These are phyloP conservation scores for Tricholoma furcatifolium DNA, from an alignment of 768 basidiomycete species.

Conservation along the genomic window DNA sequence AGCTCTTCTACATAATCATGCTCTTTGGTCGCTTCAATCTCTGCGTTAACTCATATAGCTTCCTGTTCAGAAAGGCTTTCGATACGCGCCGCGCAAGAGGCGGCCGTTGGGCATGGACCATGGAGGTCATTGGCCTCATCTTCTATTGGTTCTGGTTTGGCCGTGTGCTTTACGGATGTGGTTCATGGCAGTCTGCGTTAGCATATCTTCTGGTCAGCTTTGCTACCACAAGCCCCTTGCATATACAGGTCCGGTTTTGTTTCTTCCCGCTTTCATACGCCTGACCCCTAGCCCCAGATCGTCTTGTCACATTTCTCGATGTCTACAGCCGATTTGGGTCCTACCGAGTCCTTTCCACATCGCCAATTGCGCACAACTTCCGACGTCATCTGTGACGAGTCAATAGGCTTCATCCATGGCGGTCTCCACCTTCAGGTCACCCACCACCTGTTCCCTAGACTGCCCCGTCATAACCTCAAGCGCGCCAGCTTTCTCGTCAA, in stretches of 20 bases:
- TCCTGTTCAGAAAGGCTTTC: conserved; percentile 64
- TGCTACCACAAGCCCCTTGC: conserved; percentile 83
- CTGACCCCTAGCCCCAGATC: conserved; percentile 49
- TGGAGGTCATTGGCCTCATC: conserved; percentile 73
- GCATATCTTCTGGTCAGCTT: conserved; percentile 84
- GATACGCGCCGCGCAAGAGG: conserved; percentile 64
- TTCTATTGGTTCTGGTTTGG: conserved; percentile 92
- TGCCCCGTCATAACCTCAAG: conserved; percentile 90
- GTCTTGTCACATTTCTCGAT: conserved; percentile 97
- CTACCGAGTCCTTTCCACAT: conserved; percentile 86
- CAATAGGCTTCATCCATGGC: conserved; percentile 88
- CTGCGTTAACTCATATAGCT: conserved; percentile 82
- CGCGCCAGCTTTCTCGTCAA: conserved; percentile 83
- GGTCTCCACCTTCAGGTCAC: conserved; percentile 98
- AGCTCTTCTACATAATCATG: conserved; percentile 89
- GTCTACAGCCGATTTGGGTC: conserved; percentile 90
- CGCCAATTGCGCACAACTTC: conserved; percentile 97
- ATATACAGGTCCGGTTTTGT: conserved; percentile 73
- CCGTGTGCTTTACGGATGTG: conserved; percentile 64
- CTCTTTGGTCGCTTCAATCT: conserved; percentile 93
- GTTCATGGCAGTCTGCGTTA: conserved; percentile 66
- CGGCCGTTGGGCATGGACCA: conserved; percentile 73
- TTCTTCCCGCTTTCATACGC: not conserved
- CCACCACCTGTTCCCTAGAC: conserved; percentile 94
- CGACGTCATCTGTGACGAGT: conserved; percentile 86